Evolutionary conservation across 805 yeast species (phyloP), one percentile per base, ranked within the genome.

Genomic region (Maudiozyma saulgeensis): DNA sequence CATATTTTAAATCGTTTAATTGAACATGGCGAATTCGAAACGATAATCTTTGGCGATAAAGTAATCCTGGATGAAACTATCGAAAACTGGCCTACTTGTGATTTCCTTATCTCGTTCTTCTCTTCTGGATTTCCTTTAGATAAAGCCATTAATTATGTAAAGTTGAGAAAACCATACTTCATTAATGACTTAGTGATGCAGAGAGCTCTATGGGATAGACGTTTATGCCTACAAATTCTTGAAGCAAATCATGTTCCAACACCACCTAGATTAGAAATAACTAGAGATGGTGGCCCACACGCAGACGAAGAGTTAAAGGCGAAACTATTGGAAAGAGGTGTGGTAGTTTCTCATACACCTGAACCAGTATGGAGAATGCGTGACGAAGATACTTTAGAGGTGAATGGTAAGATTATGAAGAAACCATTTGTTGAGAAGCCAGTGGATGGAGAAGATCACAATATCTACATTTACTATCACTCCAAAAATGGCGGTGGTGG

Each of bases 71-170:
- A 93, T 67, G 99, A 95, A 69, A 71, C 77, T 15, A 79, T 93
- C 51, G 98, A 93, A 69, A 88, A 89, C 64, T 93, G 99, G 99
- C 99, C 99, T 38, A 88, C 96, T 37, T 93, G 99, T 71, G 99
- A 93, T 65, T 93, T 88, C 61, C 73, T 93, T 53, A 87, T 93
- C 53, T 83, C 91, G 56, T 93, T 93, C 68, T 93, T 93, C 67
- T 86, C 96, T n/a, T 79, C 81, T 31, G 99, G 99, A 0, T 93
- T 93, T 69, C 99, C 99, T 0, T 73, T 93, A 42, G 95, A 91
- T 57, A 93, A 93, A 67, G 99, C 99, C 2, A 91, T 93, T 51
- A 76, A 82, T 21, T 93, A 93, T 60, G 96, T 82, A 39, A 83
- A 88, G 53, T 77, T 90, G 52, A 77, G 99, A 44, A 87, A 89